Evolutionary conservation across 768 basidiomycete species (phyloP), one percentile per base, ranked within the genome.

Genomic region (Tylopilus sp.): DNA sequence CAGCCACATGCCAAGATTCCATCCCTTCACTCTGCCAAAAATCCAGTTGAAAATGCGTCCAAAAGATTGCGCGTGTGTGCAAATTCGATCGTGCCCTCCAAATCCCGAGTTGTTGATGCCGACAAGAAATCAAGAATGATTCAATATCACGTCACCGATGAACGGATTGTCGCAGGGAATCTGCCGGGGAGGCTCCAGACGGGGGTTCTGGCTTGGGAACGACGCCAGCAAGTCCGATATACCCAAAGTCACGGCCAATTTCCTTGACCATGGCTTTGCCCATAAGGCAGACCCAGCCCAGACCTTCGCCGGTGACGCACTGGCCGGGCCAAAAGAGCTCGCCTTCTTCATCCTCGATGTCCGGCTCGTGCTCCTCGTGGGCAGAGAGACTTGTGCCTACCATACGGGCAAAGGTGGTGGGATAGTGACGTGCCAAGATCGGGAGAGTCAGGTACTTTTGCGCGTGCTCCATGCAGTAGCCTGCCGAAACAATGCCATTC

Each of bases 251-350:
- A 61, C 81, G 83, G 55, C 88, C 87, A 60, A 88, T 86, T 62
- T 91, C 89, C 59, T 79, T 82, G 62, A 91, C 81, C 89, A 91
- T 91, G 36, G 88, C 84, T 64, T 85, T 87, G 59, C 88, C 88
- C 81, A 91, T 85, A 25, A 86, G 73, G 66, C 88, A 91, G n/a
- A 90, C 82, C 89, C 89, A 91, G 20, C 85, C 89, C 26, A 91
- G 75, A 44, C 89, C 89, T 66, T 88, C 85, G 39, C 86, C 87
- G 26, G 79, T 85, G 51, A 82, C 73, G 31, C 79, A 75, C 60
- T 88, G 84, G 39, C 83, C 83, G 0, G 88, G 89, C 89, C 88
- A 91, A 62, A 82, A 88, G n/a, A 91, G 73, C 61, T 91, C 89
- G 56, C 88, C 86, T 65, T 89, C 88, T 57, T 89, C 86, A 58